Base-by-base conservation (phyloP, 2,329 filamentous ascomycete species). In the Exophiala bonariae region DNA sequence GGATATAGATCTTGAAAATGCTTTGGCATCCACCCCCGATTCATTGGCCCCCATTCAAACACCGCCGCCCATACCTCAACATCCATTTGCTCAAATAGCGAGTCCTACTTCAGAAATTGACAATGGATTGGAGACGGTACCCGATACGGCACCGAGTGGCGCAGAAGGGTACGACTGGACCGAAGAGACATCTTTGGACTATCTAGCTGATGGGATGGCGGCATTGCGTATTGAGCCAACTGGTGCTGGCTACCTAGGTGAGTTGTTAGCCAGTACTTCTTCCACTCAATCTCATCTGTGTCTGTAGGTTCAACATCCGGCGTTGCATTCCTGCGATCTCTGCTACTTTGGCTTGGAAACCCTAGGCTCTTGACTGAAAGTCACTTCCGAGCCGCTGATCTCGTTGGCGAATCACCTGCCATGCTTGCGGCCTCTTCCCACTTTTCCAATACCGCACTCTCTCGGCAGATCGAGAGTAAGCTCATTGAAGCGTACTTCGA, bases 401-500 rank as follows among this genome's bases (percentile, higher is more conserved):
- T 26, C 6, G 23, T 26, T 6, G 23, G 11, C 23, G 23, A 26
- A 26, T 26, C 23, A 11, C 23, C 23, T 6, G 23, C 23, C 6
- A 26, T 11, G 23, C 23, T 26, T 6, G 11, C 23, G 6, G 6
- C 23, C 23, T 26, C 23, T 11, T 26, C 23, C 6, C 6, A 11
- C 6, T 26, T 7, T n/a, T 14, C 32, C 14, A n/a, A 6, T n/a
- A 14, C 32, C n/a, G 32, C 32, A 14, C 17, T 34, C 7, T 14
- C 32, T 7, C 32, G 17, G 5, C 32, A 34, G 13, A 14, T 34
- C 7, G 32, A 14, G 32, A 34, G 6, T 14, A n/a, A 34, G 17
- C 13, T 34, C 13, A 34, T 34, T 18, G 32, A 34, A 6, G 32
- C 32, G 6, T 77, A 73, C 54, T 77, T 76, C 45, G 55, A 65